Evolutionary conservation across 2,329 filamentous ascomycete genomes (phyloP).

Genomic region (Dothiorella sarmentorum): DNA sequence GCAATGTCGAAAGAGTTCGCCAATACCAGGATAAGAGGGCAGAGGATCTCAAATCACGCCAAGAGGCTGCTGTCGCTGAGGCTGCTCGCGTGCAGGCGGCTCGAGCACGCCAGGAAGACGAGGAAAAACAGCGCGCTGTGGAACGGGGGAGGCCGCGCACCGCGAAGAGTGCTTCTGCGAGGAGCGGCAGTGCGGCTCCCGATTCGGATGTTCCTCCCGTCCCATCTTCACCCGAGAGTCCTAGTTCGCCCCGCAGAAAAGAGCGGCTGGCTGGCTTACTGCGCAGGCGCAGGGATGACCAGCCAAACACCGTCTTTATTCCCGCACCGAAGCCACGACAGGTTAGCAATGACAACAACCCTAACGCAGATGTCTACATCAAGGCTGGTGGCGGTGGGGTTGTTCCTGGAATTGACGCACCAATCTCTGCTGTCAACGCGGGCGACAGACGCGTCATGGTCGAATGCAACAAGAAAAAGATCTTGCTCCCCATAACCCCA

Average conservation of each 20-base stretch:
- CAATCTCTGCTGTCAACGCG: slow-evolving; percentile 75
- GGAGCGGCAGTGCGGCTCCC: neutral
- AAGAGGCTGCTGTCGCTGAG: slow-evolving; percentile 31
- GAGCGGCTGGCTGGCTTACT: slow-evolving; percentile 31
- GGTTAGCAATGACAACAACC: slow-evolving; percentile 25
- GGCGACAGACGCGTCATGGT: slow-evolving; percentile 72
- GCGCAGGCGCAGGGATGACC: slow-evolving; percentile 33
- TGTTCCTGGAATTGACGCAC: slow-evolving; percentile 65
- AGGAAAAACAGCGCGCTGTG: slow-evolving; percentile 11
- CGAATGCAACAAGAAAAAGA: slow-evolving; percentile 65
- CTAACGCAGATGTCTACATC: slow-evolving; percentile 27
- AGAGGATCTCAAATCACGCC: slow-evolving; percentile 25
- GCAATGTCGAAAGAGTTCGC: slow-evolving; percentile 25
- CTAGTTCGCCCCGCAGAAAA: slow-evolving; percentile 19
- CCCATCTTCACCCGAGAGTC: neutral
- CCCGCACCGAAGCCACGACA: slow-evolving; percentile 25
- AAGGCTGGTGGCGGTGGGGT: slow-evolving; percentile 45
- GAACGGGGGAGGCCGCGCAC: slow-evolving; percentile 11
- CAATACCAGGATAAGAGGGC: slow-evolving; percentile 25
- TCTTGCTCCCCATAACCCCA: slow-evolving; percentile 68
- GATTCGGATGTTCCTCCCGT: slow-evolving; percentile 2
- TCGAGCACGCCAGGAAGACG: slow-evolving; percentile 31
- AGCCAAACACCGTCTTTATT: slow-evolving; percentile 23
- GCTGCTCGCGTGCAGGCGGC: slow-evolving; percentile 29
- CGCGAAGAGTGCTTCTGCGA: slow-evolving; percentile 3